phyloP scores from a whole-genome alignment of 2,329 filamentous ascomycete species.

The Capronia americana region DNA sequence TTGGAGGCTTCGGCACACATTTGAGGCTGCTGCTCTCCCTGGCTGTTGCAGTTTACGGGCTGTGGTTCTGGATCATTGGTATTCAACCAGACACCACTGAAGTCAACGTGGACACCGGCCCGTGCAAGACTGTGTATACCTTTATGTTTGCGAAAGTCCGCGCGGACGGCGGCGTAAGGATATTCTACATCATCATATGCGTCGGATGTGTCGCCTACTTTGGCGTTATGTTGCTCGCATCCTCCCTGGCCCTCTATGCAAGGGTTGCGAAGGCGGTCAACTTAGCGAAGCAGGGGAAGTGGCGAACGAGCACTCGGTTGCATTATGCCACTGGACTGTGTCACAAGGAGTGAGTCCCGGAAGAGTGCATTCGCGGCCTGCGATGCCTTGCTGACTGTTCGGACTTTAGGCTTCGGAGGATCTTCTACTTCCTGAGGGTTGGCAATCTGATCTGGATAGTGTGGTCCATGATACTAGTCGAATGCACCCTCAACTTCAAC shows the following conservation, averaged over 20 bases:
- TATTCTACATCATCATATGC: conserved; percentile 29
- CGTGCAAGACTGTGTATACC: conserved; percentile 25
- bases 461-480: conserved; percentile 27
- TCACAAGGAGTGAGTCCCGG: conserved; percentile 23
- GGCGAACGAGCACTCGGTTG: conserved; percentile 28
- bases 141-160: conserved; percentile 30
- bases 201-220: conserved; percentile 25
- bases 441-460: conserved; percentile 26
- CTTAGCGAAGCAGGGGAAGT: conserved; percentile 19
- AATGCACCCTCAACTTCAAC: conserved; percentile 29
- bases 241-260: conserved; percentile 14
- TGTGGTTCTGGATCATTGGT: conserved; percentile 26
- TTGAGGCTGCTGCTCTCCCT: conserved; percentile 26
- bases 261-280: conserved; percentile 8
- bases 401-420: conserved; percentile 20
- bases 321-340: conserved; percentile 29
- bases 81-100: conserved; percentile 15
- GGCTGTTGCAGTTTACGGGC: conserved; percentile 20
- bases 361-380: not conserved
- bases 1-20: conserved; percentile 31
- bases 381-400: not conserved
- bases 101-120: conserved; percentile 18
- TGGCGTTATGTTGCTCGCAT: conserved; percentile 21
- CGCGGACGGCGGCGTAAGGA: conserved; percentile 25
- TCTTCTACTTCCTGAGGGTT: conserved; percentile 23